Conservation (phyloP, 208 protist species). For the Acanthamoeba castellanii region DNA sequence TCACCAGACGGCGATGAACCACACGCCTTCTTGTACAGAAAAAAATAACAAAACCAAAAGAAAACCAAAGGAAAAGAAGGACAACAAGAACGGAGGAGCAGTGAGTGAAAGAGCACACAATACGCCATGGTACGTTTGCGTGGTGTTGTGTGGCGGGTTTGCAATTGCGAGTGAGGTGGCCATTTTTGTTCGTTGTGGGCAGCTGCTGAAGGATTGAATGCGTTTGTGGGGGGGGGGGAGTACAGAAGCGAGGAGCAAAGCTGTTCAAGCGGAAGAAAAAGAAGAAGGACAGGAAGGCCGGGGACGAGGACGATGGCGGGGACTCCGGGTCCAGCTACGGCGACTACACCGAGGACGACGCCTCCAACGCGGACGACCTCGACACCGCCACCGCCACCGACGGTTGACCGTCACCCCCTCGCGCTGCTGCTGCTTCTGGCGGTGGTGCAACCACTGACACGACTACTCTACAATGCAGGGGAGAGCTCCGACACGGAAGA, state of each 20-base stretch:
- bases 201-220: too few relatives aligned
- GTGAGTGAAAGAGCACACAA: too few relatives aligned
- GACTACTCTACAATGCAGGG: too few relatives aligned
- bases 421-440: neutral
- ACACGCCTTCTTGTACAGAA: neutral
- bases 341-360: neutral
- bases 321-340: neutral
- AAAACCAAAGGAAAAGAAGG: neutral
- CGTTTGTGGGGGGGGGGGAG: too few relatives aligned
- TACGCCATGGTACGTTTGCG: too few relatives aligned
- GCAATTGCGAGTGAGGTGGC: too few relatives aligned
- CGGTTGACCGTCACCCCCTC: neutral
- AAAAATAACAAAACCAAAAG: neutral
- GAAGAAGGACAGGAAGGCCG: neutral
- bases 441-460: too few relatives aligned
- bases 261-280: constrained; percentile 3
- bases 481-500: neutral
- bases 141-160: too few relatives aligned
- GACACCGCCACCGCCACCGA: neutral
- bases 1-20: too few relatives aligned
- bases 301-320: neutral
- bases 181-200: too few relatives aligned
- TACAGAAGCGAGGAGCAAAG: neutral
- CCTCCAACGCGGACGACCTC: neutral
- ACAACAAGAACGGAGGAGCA: neutral